phyloP scores from a whole-genome alignment of 306 rosid species.

The Vachellia pachyceras region DNA sequence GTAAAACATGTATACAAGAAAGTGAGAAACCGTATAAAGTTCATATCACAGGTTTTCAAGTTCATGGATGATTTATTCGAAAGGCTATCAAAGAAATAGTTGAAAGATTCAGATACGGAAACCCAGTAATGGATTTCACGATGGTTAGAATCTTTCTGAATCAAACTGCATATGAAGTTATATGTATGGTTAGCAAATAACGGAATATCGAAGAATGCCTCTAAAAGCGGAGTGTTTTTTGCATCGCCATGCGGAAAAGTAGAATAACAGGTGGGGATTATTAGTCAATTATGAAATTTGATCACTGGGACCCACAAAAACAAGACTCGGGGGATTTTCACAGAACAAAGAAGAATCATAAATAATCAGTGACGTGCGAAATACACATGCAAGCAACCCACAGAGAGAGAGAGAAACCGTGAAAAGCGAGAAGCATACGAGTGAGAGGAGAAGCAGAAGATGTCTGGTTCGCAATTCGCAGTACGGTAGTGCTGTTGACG shows the following conservation, averaged over 20 bases:
- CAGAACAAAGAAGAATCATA: background rate
- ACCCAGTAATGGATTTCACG: background rate
- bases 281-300: background rate
- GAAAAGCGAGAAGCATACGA: background rate
- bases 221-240: background rate
- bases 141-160: background rate
- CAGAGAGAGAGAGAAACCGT: background rate
- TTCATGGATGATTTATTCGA: background rate
- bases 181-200: background rate
- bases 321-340: background rate
- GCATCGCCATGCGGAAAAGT: background rate
- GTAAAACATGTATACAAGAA: background rate
- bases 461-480: background rate
- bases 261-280: background rate
- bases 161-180: background rate
- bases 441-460: background rate
- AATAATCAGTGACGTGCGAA: too few relatives aligned
- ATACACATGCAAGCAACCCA: background rate
- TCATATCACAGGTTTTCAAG: background rate
- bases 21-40: background rate
- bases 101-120: background rate
- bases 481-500: too few relatives aligned
- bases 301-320: background rate
- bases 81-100: background rate
- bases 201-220: background rate